A percentile compares a stretch with the other conserved stretches of the same genome.
Evolutionary conservation across 495 filamentous ascomycete genomes (phyloP).

Genomic region (Sabuloglossum arenarium): DNA sequence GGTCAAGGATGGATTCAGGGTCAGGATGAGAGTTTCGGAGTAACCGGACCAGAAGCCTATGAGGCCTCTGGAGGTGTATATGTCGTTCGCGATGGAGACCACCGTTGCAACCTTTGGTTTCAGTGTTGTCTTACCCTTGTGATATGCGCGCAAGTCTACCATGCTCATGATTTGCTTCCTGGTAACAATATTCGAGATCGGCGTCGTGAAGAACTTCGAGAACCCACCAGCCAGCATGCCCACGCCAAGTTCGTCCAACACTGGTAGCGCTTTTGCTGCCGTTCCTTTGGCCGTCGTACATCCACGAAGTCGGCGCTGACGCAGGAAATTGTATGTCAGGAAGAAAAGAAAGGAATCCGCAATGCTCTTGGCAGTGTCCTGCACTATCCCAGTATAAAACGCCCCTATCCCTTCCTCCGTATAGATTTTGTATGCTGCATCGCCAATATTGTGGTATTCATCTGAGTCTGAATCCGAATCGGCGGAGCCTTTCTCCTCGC

Average conservation of each 20-base stretch:
- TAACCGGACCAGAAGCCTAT: constrained; percentile 82
- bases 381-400: constrained; percentile 54
- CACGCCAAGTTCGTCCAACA: constrained; percentile 53
- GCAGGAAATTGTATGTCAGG: constrained; percentile 54
- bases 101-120: constrained; percentile 2
- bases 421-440: constrained; percentile 46
- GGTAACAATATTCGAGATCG: constrained; percentile 66
- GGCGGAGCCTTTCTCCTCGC: constrained; percentile 14
- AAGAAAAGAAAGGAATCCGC: constrained; percentile 71
- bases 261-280: constrained; percentile 30
- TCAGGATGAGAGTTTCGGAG: constrained; percentile 56
- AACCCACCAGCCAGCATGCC: constrained; percentile 62
- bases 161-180: constrained; percentile 52
- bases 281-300: neutral
- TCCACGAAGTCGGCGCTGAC: constrained; percentile 31
- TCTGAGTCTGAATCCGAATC: constrained; percentile 12
- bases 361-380: constrained; percentile 53
- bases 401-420: constrained; percentile 23
- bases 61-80: constrained; percentile 49
- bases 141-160: constrained; percentile 7
- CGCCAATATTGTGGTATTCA: constrained; percentile 37
- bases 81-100: constrained; percentile 33
- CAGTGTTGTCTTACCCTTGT: neutral
- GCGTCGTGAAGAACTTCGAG: constrained; percentile 60
- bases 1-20: constrained; percentile 71